Evolutionary conservation across 148 eudicot species (phyloP).

Genomic region (Chenopodium suecicum): DNA sequence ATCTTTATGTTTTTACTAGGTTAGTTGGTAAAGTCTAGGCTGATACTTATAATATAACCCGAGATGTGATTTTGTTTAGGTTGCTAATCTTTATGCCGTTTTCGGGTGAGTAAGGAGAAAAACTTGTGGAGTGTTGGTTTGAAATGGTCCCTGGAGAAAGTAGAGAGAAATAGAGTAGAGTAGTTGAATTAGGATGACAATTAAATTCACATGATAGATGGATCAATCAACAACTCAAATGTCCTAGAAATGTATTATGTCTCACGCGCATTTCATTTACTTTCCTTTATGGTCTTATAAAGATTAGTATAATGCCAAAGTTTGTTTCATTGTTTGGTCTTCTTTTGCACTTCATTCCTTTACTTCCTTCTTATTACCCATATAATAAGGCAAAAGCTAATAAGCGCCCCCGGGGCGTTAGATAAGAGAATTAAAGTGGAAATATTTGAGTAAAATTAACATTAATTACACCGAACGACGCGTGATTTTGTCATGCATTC

Average conservation of each 20-base stretch:
- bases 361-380: not conserved
- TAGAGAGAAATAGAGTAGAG: not conserved
- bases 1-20: too few species aligned
- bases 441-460: too few species aligned
- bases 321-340: not conserved
- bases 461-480: too few species aligned
- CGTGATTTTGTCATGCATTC: too few species aligned
- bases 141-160: constrained; percentile 16
- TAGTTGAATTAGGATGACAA: constrained; percentile 19
- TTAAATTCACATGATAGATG: constrained; percentile 10
- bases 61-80: not conserved
- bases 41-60: not conserved
- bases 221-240: not conserved
- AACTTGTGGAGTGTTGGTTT: constrained; percentile 1
- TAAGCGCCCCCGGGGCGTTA: too few species aligned
- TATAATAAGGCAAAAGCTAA: too few species aligned
- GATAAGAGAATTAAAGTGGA: too few species aligned
- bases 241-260: not conserved
- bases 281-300: not conserved
- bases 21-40: too few species aligned
- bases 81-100: too few species aligned
- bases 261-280: constrained; percentile 12
- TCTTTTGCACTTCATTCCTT: too few species aligned
- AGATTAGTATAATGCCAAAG: not conserved
- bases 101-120: too few species aligned